Conservation (phyloP, 805 yeast genomes). For the Metschnikowia anglica region DNA sequence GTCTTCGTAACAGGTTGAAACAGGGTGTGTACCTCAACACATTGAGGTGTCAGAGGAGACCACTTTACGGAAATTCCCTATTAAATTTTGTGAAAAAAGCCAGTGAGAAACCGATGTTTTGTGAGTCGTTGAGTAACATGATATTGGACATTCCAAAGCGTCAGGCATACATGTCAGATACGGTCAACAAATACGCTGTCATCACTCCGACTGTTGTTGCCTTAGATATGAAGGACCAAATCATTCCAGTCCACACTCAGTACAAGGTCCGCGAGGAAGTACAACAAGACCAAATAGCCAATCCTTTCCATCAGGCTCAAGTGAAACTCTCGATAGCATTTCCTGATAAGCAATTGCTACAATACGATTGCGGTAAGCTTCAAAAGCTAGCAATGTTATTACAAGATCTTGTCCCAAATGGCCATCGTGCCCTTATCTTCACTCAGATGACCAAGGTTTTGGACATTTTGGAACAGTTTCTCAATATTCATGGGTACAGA, state of each 20-base stretch:
- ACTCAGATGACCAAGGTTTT: conserved; percentile 98
- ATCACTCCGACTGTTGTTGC: conserved; percentile 86
- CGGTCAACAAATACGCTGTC: conserved; percentile 74
- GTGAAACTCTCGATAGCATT: conserved; percentile 88
- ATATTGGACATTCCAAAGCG: conserved; percentile 28
- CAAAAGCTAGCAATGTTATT: conserved; percentile 78
- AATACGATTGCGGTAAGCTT: conserved; percentile 95
- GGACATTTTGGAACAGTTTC: conserved; percentile 88
- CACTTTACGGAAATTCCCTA: conserved; percentile 65
- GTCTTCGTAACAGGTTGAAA: conserved; percentile 50
- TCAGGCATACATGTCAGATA: conserved; percentile 41
- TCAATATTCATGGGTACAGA: conserved; percentile 91
- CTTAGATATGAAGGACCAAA: conserved; percentile 60
- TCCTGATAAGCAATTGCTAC: conserved; percentile 89
- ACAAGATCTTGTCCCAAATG: conserved; percentile 75
- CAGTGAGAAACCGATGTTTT: not conserved
- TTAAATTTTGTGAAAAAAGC: conserved; percentile 26
- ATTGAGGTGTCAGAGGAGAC: conserved; percentile 62
- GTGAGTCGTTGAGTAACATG: conserved; percentile 31
- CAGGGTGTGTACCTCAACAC: conserved; percentile 64
- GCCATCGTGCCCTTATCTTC: conserved; percentile 92
- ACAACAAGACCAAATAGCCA: conserved; percentile 42
- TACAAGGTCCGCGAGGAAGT: conserved; percentile 31
- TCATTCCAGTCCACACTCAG: conserved; percentile 44
- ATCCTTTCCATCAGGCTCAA: conserved; percentile 75